A percentile compares a stretch with the other conserved stretches of the same genome.
Evolutionary conservation across 352 stramenopile genomes (phyloP).

Genomic region (Thraustochytrium striatum): DNA sequence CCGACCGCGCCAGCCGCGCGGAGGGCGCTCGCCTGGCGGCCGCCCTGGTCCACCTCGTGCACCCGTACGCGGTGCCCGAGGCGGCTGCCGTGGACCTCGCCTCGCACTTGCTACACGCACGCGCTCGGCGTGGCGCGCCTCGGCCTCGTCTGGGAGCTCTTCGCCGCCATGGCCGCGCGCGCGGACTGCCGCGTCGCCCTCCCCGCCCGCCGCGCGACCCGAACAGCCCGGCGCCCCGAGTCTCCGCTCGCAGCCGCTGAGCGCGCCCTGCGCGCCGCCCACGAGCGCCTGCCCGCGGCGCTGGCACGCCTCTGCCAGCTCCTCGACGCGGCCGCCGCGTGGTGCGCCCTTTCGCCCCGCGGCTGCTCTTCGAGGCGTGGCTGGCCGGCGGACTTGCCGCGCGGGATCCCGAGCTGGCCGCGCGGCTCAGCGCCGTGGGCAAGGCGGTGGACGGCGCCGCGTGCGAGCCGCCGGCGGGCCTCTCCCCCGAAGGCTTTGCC

Average conservation of each 20-base stretch:
- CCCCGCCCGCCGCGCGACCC: background rate
- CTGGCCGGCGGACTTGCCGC: background rate
- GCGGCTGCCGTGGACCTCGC: too few species aligned
- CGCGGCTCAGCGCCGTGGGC: background rate
- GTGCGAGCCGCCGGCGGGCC: background rate
- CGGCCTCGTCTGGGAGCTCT: background rate
- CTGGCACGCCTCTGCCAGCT: background rate
- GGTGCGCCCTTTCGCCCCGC: background rate
- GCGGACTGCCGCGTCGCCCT: conserved; percentile 1
- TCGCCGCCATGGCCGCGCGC: background rate
- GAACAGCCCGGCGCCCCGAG: background rate
- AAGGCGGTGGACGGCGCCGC: background rate
- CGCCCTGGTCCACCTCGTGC: too few species aligned
- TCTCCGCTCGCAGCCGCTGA: background rate
- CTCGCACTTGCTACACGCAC: too few species aligned
- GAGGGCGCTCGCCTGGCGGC: too few species aligned
- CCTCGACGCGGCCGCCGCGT: background rate
- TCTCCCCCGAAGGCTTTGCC: background rate
- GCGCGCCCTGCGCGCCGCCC: background rate
- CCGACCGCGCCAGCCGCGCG: too few species aligned
- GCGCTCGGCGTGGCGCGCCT: too few species aligned
- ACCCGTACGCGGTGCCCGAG: too few species aligned
- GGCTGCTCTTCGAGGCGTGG: conserved; percentile 1
- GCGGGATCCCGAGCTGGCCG: background rate
- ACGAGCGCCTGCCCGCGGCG: background rate